Evolutionary conservation across 164 flowering plant genomes (phyloP).

Genomic region (Liquidambar formosana): DNA sequence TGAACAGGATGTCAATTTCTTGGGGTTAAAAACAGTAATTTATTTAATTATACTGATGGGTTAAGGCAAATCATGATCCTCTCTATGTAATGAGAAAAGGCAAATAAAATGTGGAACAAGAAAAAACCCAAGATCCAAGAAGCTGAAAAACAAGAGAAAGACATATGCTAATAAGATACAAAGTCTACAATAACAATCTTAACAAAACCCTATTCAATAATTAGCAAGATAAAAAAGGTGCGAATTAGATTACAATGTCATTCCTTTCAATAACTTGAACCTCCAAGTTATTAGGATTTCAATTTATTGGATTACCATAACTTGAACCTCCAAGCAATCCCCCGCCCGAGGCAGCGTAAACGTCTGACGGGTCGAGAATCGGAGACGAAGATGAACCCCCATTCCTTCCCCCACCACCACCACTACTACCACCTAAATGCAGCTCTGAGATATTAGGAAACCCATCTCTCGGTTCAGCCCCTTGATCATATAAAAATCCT

Average conservation of each 20-base stretch:
- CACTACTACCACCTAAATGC: conserved; percentile 68
- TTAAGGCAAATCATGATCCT: not conserved
- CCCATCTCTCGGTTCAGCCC: conserved; percentile 55
- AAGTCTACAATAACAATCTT: conserved; percentile 7
- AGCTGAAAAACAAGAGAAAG: conserved; percentile 7
- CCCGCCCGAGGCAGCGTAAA: conserved; percentile 52
- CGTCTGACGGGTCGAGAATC: conserved; percentile 57
- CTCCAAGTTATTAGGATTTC: conserved; percentile 7
- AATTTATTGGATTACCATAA: conserved; percentile 70
- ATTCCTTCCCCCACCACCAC: conserved; percentile 33
- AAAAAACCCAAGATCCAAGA: conserved; percentile 6
- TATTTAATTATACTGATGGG: not conserved
- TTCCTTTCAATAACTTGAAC: not conserved
- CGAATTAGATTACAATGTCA: conserved; percentile 7
- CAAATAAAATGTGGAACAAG: not conserved
- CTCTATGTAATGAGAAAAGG: conserved; percentile 2
- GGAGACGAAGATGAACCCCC: conserved; percentile 54
- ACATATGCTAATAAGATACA: conserved; percentile 8
- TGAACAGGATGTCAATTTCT: not conserved
- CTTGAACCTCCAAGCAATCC: conserved; percentile 63
- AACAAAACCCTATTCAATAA: conserved; percentile 18
- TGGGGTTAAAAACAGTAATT: not conserved
- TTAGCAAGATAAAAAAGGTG: conserved; percentile 11
- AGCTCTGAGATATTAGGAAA: conserved; percentile 79
- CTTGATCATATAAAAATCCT: conserved; percentile 85